Evolutionary conservation across 305 asterid species (phyloP), one percentile per base, ranked within the genome.

Genomic region (Rubia occidens): DNA sequence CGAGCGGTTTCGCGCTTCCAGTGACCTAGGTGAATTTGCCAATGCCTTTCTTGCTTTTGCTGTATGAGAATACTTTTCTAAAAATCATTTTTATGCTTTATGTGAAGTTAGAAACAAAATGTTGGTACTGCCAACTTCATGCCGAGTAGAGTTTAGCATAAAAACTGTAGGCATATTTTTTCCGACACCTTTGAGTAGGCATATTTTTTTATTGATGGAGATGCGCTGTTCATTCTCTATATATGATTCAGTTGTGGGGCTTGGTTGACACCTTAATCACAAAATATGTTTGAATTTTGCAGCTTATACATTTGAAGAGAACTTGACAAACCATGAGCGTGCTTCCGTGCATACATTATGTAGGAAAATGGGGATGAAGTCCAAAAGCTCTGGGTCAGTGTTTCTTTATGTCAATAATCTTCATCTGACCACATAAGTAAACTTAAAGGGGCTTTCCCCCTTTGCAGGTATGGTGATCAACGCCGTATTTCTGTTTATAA

Each of bases 301-400:
- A 94, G 97, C 56, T 64, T 84, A 81, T 79, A 89, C 79, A 74
- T 86, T 91, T 77, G 84, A 88, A 72, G 82, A 82, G 17, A 70
- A 75, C 68, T 78, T 91, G 77, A 62, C 69, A 26, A 85, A 84
- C 72, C 40, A 14, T 35, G 90, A 91, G 71, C 91, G 95, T 68
- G 95, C 89, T 53, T 79, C 82, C 20, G 96, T 89, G 80, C 96
- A 91, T 82, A 24, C 7, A 13, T 56, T 85, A 71, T 86, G 87
- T 83, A 77, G 72, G 78, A 88, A 86, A 84, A 71, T 82, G 88
- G 96, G 99, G 35, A 62, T 91, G 87, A 79, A 72, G 64, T 87
- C 96, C 9, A 89, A 86, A 84, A 91, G 95, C 78, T 64, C 70
- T 39, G 96, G 97, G 99, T 94, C 77, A 80, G 93, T 78, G 44